Percentiles rank a stretch among this genome's conserved stretches.
These are phyloP conservation scores for Pseudogymnoascus sp. DNA, from an alignment of 2,329 filamentous ascomycete genomes.

Conservation along the genomic window DNA sequence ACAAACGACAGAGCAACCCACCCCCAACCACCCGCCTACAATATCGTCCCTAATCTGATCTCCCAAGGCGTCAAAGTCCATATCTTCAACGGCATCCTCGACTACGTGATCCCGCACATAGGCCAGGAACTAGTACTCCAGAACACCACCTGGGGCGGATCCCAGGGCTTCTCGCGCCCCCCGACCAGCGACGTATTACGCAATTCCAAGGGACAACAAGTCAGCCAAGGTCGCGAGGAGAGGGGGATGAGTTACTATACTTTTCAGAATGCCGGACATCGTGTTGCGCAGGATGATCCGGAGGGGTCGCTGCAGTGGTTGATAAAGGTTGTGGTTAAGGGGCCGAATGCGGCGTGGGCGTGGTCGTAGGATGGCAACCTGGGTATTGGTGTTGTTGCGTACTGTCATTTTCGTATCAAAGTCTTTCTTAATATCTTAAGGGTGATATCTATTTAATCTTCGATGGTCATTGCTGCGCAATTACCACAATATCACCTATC, in stretches of 20 bases:
- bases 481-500: background rate
- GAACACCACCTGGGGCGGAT: conserved; percentile 62
- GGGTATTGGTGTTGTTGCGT: background rate
- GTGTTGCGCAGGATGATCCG: conserved; percentile 1
- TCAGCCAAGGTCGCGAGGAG: background rate
- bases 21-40: conserved; percentile 37
- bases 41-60: conserved; percentile 46
- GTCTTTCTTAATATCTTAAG: background rate
- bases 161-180: conserved; percentile 49
- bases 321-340: background rate
- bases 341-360: background rate
- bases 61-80: conserved; percentile 50
- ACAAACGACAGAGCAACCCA: conserved; percentile 34
- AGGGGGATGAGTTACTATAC: conserved; percentile 10
- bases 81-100: conserved; percentile 53
- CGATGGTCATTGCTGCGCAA: background rate
- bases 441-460: background rate
- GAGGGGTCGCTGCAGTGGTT: background rate
- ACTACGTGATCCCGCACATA: conserved; percentile 51
- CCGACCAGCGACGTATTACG: conserved; percentile 28
- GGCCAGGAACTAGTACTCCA: conserved; percentile 49
- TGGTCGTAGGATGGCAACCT: background rate
- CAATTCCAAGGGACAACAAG: background rate
- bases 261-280: conserved; percentile 7
- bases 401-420: background rate